Percentiles rank a stretch among this genome's conserved stretches.
Evolutionary conservation across 2,329 filamentous ascomycete species (phyloP).

Genomic region (Trichoderma harzianum): DNA sequence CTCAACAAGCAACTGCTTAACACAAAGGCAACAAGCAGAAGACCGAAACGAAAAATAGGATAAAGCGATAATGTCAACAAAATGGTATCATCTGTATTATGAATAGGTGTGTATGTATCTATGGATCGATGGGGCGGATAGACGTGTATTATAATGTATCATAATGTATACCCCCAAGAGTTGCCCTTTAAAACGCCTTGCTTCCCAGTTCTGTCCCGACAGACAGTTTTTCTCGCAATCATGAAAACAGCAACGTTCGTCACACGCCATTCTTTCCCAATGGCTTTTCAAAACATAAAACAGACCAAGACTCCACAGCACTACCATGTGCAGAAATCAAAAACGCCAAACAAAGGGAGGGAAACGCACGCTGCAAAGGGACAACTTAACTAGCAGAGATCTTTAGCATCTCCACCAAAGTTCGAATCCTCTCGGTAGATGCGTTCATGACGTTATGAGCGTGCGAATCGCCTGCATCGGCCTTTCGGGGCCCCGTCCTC

Average conservation of each 20-base stretch:
- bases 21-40: not conserved
- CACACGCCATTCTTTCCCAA: not conserved
- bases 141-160: conserved; percentile 18
- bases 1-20: not conserved
- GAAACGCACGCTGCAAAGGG: not conserved
- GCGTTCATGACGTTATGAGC: conserved; percentile 43
- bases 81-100: not conserved
- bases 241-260: not conserved
- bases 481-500: conserved; percentile 33
- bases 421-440: conserved; percentile 43
- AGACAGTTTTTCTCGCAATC: not conserved
- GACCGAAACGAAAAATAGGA: not conserved
- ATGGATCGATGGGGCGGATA: not conserved
- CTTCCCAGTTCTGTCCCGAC: not conserved
- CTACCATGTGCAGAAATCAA: not conserved
- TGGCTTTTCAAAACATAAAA: not conserved
- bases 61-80: too few relatives aligned
- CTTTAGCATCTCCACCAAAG: conserved; percentile 38
- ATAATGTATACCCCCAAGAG: conserved; percentile 20
- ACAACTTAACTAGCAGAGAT: conserved; percentile 19
- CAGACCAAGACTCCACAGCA: not conserved
- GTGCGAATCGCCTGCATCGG: conserved; percentile 37
- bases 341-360: not conserved
- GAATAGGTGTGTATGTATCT: not conserved
- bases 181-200: conserved; percentile 10